Conservation (phyloP, 441 rosid genomes). For the Erysimum cheiri region DNA sequence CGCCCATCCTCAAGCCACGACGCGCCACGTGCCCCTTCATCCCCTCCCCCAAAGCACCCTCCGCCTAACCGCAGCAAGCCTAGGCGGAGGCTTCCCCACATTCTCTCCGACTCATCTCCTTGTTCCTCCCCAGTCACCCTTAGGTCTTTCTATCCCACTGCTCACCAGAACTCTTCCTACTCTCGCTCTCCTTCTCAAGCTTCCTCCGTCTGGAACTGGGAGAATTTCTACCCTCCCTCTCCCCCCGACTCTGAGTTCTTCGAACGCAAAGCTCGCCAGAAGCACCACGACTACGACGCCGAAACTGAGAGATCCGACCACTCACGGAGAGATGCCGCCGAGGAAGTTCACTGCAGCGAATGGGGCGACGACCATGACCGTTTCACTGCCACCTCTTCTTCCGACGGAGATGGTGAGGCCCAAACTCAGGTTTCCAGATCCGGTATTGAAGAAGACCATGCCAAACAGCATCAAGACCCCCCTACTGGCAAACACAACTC, state of each 20-base stretch:
- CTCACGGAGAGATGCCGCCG: constrained; percentile 35
- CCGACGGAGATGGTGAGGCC: constrained; percentile 45
- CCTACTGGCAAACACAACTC: constrained; percentile 40
- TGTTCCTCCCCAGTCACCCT: constrained; percentile 66
- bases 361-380: constrained; percentile 85
- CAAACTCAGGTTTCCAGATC: constrained; percentile 59
- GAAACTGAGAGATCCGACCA: constrained; percentile 69
- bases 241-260: constrained; percentile 93
- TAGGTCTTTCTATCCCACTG: constrained; percentile 61
- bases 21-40: constrained; percentile 39
- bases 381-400: constrained; percentile 60
- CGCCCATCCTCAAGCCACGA: constrained; percentile 37
- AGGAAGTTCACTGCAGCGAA: constrained; percentile 95
- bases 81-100: constrained; percentile 71
- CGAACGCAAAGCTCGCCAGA: constrained; percentile 52
- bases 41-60: constrained; percentile 39
- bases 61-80: constrained; percentile 44
- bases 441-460: constrained; percentile 47
- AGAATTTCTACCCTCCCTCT: constrained; percentile 89
- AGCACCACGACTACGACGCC: constrained; percentile 46
- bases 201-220: constrained; percentile 97
- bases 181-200: constrained; percentile 82
- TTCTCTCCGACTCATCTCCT: constrained; percentile 78
- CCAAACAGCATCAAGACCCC: constrained; percentile 47
- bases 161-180: constrained; percentile 65